A percentile compares a stretch with the other conserved stretches of the same genome.
phyloP scores from a whole-genome alignment of 140 eudicot genomes.

The Bidens hawaiensis region DNA sequence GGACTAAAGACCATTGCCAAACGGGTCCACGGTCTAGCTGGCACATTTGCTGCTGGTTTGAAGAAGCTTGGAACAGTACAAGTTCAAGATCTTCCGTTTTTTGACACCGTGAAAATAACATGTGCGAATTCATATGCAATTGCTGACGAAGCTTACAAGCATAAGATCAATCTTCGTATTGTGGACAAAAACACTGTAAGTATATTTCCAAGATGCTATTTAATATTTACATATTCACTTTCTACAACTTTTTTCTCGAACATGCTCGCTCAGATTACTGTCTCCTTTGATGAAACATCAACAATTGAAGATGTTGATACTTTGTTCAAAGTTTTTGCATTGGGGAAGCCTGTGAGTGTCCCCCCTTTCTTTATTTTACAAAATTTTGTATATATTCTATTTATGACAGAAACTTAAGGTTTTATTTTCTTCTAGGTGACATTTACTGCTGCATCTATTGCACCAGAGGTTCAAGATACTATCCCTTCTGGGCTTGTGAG shows the following conservation, averaged over 20 bases:
- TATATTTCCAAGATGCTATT: slow-evolving; percentile 9
- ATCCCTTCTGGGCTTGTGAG: slow-evolving; percentile 85
- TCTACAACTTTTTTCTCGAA: not conserved
- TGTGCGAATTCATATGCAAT: slow-evolving; percentile 66
- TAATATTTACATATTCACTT: not conserved
- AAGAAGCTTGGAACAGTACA: slow-evolving; percentile 85
- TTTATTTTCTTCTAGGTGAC: slow-evolving; percentile 45
- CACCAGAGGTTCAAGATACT: slow-evolving; percentile 67
- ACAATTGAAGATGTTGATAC: slow-evolving; percentile 92
- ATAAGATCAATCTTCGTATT: slow-evolving; percentile 75
- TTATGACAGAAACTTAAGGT: not conserved
- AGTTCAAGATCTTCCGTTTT: slow-evolving; percentile 81
- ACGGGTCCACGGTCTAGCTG: slow-evolving; percentile 92
- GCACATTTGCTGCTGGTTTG: slow-evolving; percentile 76
- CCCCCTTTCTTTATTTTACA: not conserved
- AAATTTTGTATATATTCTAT: not conserved
- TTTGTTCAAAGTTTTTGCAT: slow-evolving; percentile 75
- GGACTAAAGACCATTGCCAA: slow-evolving; percentile 91
- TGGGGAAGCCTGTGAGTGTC: slow-evolving; percentile 70
- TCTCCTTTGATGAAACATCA: slow-evolving; percentile 88
- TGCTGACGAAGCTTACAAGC: slow-evolving; percentile 79
- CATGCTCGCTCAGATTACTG: slow-evolving; percentile 64
- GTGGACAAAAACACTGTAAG: slow-evolving; percentile 84
- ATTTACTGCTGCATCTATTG: slow-evolving; percentile 85
- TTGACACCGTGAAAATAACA: slow-evolving; percentile 92